phyloP scores from a whole-genome alignment of 441 rosid genomes.

The Adansonia madagascariensis region DNA sequence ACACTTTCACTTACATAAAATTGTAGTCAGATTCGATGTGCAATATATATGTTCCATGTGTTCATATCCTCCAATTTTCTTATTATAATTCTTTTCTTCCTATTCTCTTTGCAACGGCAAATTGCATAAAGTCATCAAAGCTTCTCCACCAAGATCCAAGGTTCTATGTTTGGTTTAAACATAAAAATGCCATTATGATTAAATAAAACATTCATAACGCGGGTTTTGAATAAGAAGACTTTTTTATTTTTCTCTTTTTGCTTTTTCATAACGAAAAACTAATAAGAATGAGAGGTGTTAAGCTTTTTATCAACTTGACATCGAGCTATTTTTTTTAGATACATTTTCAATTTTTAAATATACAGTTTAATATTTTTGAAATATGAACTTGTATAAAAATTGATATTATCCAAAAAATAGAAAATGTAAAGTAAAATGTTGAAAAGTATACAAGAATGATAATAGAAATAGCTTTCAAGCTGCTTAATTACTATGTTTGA shows the following conservation, averaged over 20 bases:
- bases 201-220: too few relatives aligned
- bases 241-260: too few relatives aligned
- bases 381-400: background rate
- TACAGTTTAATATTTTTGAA: background rate
- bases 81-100: background rate
- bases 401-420: background rate
- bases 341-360: background rate
- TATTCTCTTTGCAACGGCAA: background rate
- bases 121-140: background rate
- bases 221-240: too few relatives aligned
- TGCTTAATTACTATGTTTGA: too few relatives aligned
- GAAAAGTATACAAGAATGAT: background rate
- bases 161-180: background rate
- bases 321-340: background rate
- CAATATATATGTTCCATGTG: background rate
- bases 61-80: slow-evolving; percentile 10
- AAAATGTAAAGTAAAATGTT: background rate
- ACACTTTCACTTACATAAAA: too few relatives aligned
- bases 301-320: too few relatives aligned
- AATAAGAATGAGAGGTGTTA: too few relatives aligned
- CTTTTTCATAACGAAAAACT: too few relatives aligned
- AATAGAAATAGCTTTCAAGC: background rate
- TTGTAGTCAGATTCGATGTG: slow-evolving; percentile 23
- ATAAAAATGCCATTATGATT: background rate
- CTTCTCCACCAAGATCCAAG: slow-evolving; percentile 5